A percentile compares a stretch with the other conserved stretches of the same genome.
Evolutionary conservation across 2,329 filamentous ascomycete species (phyloP).

Genomic region (Teratosphaeria destructans): DNA sequence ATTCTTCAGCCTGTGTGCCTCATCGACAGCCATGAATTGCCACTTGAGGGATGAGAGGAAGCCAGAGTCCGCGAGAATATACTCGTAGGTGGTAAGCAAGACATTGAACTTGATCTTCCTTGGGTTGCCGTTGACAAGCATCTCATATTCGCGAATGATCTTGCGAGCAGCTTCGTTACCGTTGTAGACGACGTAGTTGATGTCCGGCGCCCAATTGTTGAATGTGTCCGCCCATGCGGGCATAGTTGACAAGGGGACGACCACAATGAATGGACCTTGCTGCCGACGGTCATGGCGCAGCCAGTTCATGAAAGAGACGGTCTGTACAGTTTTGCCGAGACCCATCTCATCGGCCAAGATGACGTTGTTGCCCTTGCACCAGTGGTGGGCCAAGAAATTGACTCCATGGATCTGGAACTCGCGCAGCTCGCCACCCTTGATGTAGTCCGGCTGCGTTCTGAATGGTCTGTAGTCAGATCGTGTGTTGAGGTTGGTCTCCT

Average conservation of each 20-base stretch:
- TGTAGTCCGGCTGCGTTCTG: constrained; percentile 73
- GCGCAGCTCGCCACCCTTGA: constrained; percentile 73
- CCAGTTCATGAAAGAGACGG: constrained; percentile 95
- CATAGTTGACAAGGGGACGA: constrained; percentile 95
- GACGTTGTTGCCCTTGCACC: constrained; percentile 88
- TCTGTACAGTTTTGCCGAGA: constrained; percentile 94
- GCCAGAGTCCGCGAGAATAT: constrained; percentile 74
- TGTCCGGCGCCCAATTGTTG: constrained; percentile 86
- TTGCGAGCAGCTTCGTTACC: constrained; percentile 77
- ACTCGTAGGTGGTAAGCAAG: constrained; percentile 95
- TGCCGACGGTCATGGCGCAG: constrained; percentile 79
- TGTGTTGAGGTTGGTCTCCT: constrained; percentile 64
- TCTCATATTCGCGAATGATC: constrained; percentile 82
- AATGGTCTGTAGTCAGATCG: constrained; percentile 62
- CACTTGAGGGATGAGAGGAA: constrained; percentile 88
- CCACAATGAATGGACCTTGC: constrained; percentile 89
- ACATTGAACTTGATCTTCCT: constrained; percentile 94
- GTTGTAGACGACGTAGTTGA: constrained; percentile 96
- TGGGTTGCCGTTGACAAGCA: constrained; percentile 74
- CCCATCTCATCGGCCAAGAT: constrained; percentile 99
- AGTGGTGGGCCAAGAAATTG: constrained; percentile 93
- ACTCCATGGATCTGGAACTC: constrained; percentile 89
- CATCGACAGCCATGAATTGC: constrained; percentile 93
- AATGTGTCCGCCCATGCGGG: constrained; percentile 98
- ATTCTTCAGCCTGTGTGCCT: constrained; percentile 95